phyloP scores from a whole-genome alignment of 768 basidiomycete species.

The Kockovaella imperatae region DNA sequence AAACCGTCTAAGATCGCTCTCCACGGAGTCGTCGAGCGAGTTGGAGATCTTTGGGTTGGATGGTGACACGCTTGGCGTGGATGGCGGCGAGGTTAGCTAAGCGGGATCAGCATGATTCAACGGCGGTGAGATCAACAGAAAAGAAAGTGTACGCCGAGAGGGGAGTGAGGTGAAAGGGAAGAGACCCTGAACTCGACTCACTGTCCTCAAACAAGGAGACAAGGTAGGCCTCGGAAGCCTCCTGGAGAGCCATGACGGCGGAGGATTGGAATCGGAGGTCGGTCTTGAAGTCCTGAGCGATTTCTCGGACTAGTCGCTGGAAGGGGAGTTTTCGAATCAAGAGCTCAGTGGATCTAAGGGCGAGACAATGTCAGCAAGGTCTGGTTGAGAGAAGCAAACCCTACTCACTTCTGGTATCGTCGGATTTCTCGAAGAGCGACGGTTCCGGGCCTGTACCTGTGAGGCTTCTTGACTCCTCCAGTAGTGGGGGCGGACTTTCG shows the following conservation, averaged over 20 bases:
- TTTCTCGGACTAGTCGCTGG: slow-evolving; percentile 91
- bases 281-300: slow-evolving; percentile 89
- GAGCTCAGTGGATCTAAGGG: slow-evolving; percentile 75
- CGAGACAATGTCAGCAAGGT: background rate
- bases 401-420: slow-evolving; percentile 45
- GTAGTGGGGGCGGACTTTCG: slow-evolving; percentile 49
- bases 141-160: background rate
- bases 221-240: slow-evolving; percentile 59
- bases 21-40: slow-evolving; percentile 45
- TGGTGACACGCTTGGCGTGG: slow-evolving; percentile 60
- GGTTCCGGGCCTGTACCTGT: slow-evolving; percentile 50
- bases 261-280: slow-evolving; percentile 41
- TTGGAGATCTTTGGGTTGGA: slow-evolving; percentile 55
- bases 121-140: background rate
- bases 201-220: slow-evolving; percentile 53
- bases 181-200: no score
- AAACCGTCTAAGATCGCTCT: slow-evolving; percentile 34
- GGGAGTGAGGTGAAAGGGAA: background rate
- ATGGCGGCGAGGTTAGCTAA: slow-evolving; percentile 47
- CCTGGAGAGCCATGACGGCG: slow-evolving; percentile 53
- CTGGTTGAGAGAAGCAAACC: slow-evolving; percentile 42
- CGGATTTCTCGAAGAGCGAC: slow-evolving; percentile 52
- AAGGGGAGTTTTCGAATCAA: slow-evolving; percentile 99
- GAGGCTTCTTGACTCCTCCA: slow-evolving; percentile 48
- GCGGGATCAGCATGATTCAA: no score